These are phyloP conservation scores for Plasmopara muralis DNA, from an alignment of 352 stramenopile genomes.

Conservation along the genomic window DNA sequence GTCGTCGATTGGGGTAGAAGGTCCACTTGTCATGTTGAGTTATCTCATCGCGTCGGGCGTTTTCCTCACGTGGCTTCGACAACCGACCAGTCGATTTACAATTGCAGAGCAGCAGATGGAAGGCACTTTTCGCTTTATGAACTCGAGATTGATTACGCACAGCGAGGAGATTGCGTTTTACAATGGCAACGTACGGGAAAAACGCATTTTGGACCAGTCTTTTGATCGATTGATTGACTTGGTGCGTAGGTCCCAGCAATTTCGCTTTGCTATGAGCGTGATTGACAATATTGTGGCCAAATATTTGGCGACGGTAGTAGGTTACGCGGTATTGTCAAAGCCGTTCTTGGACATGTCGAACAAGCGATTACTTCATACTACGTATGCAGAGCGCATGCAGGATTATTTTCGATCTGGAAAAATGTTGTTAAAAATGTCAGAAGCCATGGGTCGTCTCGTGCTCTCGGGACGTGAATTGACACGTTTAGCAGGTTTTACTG, in stretches of 20 bases:
- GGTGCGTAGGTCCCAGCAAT: conserved; percentile 71
- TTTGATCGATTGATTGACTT: conserved; percentile 59
- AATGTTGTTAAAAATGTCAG: conserved; percentile 81
- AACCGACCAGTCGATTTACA: conserved; percentile 70
- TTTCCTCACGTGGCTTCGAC: conserved; percentile 68
- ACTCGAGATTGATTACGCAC: conserved; percentile 83
- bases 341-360: conserved; percentile 62
- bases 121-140: conserved; percentile 83
- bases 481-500: conserved; percentile 70
- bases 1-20: conserved; percentile 64
- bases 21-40: conserved; percentile 53
- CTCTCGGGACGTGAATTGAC: conserved; percentile 81
- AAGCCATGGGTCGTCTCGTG: conserved; percentile 81
- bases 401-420: conserved; percentile 83
- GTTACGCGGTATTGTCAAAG: conserved; percentile 69
- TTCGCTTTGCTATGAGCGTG: conserved; percentile 76
- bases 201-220: conserved; percentile 63
- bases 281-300: conserved; percentile 86
- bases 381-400: conserved; percentile 76
- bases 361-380: conserved; percentile 43
- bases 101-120: conserved; percentile 80
- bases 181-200: conserved; percentile 83
- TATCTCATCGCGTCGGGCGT: conserved; percentile 67
- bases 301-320: conserved; percentile 80
- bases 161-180: conserved; percentile 90